phyloP scores from a whole-genome alignment of 2,329 filamentous ascomycete species.

The Paecilomyces sp. region DNA sequence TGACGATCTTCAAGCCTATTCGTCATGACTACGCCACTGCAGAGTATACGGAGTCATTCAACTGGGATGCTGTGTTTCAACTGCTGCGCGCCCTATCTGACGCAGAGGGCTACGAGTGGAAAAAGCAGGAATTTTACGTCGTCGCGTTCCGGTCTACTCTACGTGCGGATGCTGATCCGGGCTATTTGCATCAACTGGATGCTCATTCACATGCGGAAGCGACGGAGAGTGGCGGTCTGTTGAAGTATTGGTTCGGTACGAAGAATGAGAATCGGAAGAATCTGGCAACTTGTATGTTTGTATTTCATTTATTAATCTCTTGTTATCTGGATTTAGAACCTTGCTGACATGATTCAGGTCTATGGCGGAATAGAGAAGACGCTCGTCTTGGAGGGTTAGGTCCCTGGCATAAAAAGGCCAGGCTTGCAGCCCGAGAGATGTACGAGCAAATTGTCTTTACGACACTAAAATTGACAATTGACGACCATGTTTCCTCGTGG shows the following conservation, averaged over 20 bases:
- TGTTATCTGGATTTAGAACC: background rate
- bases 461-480: slow-evolving; percentile 57
- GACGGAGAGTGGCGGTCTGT: slow-evolving; percentile 66
- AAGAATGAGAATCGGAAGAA: slow-evolving; percentile 66
- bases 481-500: slow-evolving; percentile 59
- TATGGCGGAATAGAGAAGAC: slow-evolving; percentile 55
- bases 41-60: slow-evolving; percentile 67
- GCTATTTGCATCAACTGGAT: slow-evolving; percentile 65
- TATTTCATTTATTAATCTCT: background rate
- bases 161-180: slow-evolving; percentile 58
- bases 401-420: slow-evolving; percentile 50
- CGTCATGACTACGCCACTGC: slow-evolving; percentile 69
- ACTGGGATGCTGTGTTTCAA: slow-evolving; percentile 61
- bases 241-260: slow-evolving; percentile 90
- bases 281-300: slow-evolving; percentile 65
- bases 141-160: slow-evolving; percentile 76
- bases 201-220: slow-evolving; percentile 75
- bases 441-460: slow-evolving; percentile 63
- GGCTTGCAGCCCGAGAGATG: slow-evolving; percentile 40
- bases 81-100: slow-evolving; percentile 48
- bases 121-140: slow-evolving; percentile 65
- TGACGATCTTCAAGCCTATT: slow-evolving; percentile 57
- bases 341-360: slow-evolving; percentile 46
- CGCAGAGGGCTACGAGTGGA: slow-evolving; percentile 49
- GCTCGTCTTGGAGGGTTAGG: slow-evolving; percentile 53